Evolutionary conservation across 495 filamentous ascomycete species (phyloP).

Genomic region (Aspergillus nidulans): DNA sequence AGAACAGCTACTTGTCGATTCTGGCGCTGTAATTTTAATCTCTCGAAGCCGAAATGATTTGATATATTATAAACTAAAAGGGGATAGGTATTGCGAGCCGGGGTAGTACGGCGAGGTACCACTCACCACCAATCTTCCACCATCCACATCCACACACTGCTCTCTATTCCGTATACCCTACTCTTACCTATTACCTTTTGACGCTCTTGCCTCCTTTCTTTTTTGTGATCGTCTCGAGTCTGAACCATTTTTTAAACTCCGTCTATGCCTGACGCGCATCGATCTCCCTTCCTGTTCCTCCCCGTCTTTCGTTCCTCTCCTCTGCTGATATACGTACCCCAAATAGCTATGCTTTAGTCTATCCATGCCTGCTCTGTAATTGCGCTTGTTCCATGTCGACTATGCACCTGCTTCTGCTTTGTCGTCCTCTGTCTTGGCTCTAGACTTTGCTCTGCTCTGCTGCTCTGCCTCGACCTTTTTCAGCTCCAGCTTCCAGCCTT

Average conservation of each 20-base stretch:
- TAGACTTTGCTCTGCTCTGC: constrained; percentile 12
- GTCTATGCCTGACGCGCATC: constrained; percentile 31
- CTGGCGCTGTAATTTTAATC: constrained; percentile 10
- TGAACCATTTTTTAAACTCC: constrained; percentile 31
- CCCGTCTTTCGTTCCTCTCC: no score
- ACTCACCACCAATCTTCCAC: constrained; percentile 4
- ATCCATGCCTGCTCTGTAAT: constrained; percentile 13
- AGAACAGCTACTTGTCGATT: constrained; percentile 2
- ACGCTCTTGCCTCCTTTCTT: background rate
- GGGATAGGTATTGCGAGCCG: constrained; percentile 1
- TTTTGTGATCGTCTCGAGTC: constrained; percentile 18
- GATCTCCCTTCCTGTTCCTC: constrained; percentile 12
- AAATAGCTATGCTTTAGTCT: constrained; percentile 6
- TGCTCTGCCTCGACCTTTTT: constrained; percentile 5
- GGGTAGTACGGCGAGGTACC: constrained; percentile 8
- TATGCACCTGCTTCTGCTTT: constrained; percentile 36
- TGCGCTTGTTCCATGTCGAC: constrained; percentile 21
- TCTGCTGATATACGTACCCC: constrained; percentile 19
- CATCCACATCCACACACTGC: background rate
- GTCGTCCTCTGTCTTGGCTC: constrained; percentile 25
- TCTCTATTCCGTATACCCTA: background rate
- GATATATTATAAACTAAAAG: background rate
- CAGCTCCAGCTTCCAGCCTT: background rate
- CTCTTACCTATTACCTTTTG: background rate
- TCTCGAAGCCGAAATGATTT: background rate